Evolutionary conservation across 2,329 filamentous ascomycete species (phyloP).

Genomic region (Pseudogymnoascus sp.): DNA sequence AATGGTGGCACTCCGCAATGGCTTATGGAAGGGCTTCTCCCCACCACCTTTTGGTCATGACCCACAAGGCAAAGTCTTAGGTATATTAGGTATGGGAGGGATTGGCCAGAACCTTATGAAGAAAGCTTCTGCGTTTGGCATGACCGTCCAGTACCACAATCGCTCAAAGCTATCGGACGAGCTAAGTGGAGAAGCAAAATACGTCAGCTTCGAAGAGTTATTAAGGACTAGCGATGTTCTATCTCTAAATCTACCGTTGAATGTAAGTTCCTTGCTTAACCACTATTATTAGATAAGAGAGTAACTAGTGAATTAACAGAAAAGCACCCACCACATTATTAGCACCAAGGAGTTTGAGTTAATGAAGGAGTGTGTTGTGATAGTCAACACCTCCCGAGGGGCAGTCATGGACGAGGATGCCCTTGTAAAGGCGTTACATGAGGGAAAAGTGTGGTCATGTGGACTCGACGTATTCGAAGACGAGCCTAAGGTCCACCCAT

Average conservation of each 20-base stretch:
- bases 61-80: conserved; percentile 66
- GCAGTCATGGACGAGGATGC: conserved; percentile 74
- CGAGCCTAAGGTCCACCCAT: conserved; percentile 67
- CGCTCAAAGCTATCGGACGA: conserved; percentile 52
- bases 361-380: conserved; percentile 72
- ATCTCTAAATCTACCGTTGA: conserved; percentile 70
- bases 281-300: too few relatives aligned
- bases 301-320: too few relatives aligned
- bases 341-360: conserved; percentile 59
- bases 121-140: conserved; percentile 66
- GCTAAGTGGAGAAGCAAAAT: conserved; percentile 47
- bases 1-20: conserved; percentile 48
- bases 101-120: conserved; percentile 69
- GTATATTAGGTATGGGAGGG: conserved; percentile 78
- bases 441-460: conserved; percentile 55
- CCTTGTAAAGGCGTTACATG: conserved; percentile 66
- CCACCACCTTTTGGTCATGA: conserved; percentile 48
- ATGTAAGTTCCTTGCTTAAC: conserved; percentile 44
- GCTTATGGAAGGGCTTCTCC: conserved; percentile 53
- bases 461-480: conserved; percentile 78
- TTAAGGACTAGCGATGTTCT: conserved; percentile 64
- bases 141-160: conserved; percentile 70
- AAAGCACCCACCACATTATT: conserved; percentile 51
- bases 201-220: conserved; percentile 66
- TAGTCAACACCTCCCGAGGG: conserved; percentile 75